A percentile compares a stretch with the other conserved stretches of the same genome.
These are phyloP conservation scores for Helianthus tuberosus DNA, from an alignment of 129 eudicot species.

Conservation along the genomic window DNA sequence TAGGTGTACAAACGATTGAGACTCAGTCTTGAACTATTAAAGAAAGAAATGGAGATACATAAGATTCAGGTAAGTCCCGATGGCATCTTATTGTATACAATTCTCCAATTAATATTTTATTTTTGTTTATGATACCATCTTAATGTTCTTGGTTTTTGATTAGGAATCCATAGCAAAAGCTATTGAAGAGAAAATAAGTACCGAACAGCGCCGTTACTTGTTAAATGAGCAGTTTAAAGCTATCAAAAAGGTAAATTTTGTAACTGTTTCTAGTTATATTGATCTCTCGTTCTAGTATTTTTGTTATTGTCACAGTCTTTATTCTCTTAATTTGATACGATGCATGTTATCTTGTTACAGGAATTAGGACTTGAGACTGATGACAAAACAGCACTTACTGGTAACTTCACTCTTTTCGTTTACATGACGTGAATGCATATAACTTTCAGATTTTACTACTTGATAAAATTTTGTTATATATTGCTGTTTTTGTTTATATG, in stretches of 20 bases:
- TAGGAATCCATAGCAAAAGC: slow-evolving; percentile 99
- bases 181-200: slow-evolving; percentile 97
- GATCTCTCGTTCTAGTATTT: slow-evolving; percentile 5
- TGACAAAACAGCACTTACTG: slow-evolving; percentile 97
- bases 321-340: slow-evolving; percentile 3
- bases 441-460: not conserved
- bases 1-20: slow-evolving; percentile 87
- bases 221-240: slow-evolving; percentile 96
- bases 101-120: not conserved
- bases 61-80: slow-evolving; percentile 73
- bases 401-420: slow-evolving; percentile 33
- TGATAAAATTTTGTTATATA: slow-evolving; percentile 1
- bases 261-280: slow-evolving; percentile 9
- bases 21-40: slow-evolving; percentile 82
- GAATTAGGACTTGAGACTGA: slow-evolving; percentile 96
- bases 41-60: slow-evolving; percentile 99
- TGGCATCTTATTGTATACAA: not conserved
- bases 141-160: not conserved
- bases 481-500: not conserved
- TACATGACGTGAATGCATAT: slow-evolving; percentile 10
- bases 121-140: slow-evolving; percentile 16
- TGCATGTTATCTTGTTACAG: slow-evolving; percentile 42
- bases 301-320: not conserved
- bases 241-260: slow-evolving; percentile 74
- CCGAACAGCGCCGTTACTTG: slow-evolving; percentile 97